These are phyloP conservation scores for Plasmodium billcollinsi DNA, from an alignment of 169 alveolate species.

Conservation along the genomic window DNA sequence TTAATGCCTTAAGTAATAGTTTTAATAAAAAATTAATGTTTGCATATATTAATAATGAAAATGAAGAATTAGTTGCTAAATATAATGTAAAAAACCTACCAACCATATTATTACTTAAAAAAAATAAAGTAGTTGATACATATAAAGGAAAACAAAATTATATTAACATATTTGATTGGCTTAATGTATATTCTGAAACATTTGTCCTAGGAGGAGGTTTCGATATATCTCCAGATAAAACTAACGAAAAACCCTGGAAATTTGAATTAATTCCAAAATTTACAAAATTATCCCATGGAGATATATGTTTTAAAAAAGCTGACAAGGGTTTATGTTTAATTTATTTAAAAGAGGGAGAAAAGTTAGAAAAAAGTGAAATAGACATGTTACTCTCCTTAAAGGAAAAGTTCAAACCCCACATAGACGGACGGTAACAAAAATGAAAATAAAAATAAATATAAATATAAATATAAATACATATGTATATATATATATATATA, in stretches of 20 bases:
- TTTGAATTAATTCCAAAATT: constrained; percentile 88
- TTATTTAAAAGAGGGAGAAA: constrained; percentile 85
- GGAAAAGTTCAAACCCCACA: constrained; percentile 87
- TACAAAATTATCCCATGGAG: constrained; percentile 88
- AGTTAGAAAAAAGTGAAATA: constrained; percentile 81
- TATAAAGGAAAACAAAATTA: constrained; percentile 93
- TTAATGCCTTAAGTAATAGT: constrained; percentile 83
- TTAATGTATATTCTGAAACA: constrained; percentile 96
- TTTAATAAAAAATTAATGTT: constrained; percentile 79
- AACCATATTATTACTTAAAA: constrained; percentile 87
- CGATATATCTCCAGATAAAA: constrained; percentile 85
- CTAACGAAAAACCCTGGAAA: constrained; percentile 91
- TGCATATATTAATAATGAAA: constrained; percentile 83
- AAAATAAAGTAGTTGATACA: constrained; percentile 86
- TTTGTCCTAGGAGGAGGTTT: constrained; percentile 96
- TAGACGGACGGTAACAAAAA: constrained; percentile 79
- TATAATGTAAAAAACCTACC: constrained; percentile 93
- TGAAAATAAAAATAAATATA: neutral
- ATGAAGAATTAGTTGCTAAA: constrained; percentile 86
- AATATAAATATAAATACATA: neutral
- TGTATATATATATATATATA: neutral
- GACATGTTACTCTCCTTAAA: constrained; percentile 88
- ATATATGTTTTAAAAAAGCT: constrained; percentile 89
- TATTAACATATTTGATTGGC: constrained; percentile 93
- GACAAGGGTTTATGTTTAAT: constrained; percentile 88